Percentiles rank a stretch among this genome's conserved stretches.
Evolutionary conservation across 2,329 filamentous ascomycete species (phyloP).

Genomic region (Fusarium fracticaudum): DNA sequence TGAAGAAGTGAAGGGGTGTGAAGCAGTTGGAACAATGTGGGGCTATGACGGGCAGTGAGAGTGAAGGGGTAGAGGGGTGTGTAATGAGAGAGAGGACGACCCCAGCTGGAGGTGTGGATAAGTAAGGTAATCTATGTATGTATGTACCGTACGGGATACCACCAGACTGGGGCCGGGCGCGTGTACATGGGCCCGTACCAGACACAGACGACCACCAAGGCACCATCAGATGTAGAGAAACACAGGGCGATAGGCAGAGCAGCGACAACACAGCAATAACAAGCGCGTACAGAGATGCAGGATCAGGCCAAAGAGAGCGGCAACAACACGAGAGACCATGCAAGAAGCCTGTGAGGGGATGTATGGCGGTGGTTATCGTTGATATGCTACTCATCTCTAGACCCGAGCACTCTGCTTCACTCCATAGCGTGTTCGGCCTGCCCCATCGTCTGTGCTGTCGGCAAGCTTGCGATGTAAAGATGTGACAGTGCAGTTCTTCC

Average conservation of each 20-base stretch:
- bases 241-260: slow-evolving; percentile 1
- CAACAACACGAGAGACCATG: slow-evolving; percentile 31
- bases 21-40: slow-evolving; percentile 36
- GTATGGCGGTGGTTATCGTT: slow-evolving; percentile 9
- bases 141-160: slow-evolving; percentile 29
- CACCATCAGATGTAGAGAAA: slow-evolving; percentile 24
- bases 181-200: slow-evolving; percentile 35
- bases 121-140: neutral
- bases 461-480: slow-evolving; percentile 29
- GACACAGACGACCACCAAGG: slow-evolving; percentile 18
- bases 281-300: slow-evolving; percentile 33
- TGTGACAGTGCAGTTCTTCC: slow-evolving; percentile 32
- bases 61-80: slow-evolving; percentile 36
- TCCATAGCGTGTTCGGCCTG: slow-evolving; percentile 6
- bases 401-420: neutral
- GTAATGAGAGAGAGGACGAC: slow-evolving; percentile 12
- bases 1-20: slow-evolving; percentile 41
- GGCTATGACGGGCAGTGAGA: slow-evolving; percentile 32
- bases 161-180: slow-evolving; percentile 38
- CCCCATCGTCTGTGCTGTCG: slow-evolving; percentile 7
- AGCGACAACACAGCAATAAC: slow-evolving; percentile 11
- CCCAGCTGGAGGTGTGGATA: slow-evolving; percentile 34
- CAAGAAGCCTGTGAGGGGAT: slow-evolving; percentile 24
- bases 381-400: neutral
- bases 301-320: slow-evolving; percentile 24